Percentiles rank a stretch among this genome's conserved stretches.
Evolutionary conservation across 2,329 filamentous ascomycete species (phyloP).

Genomic region (Bisporella sp.): DNA sequence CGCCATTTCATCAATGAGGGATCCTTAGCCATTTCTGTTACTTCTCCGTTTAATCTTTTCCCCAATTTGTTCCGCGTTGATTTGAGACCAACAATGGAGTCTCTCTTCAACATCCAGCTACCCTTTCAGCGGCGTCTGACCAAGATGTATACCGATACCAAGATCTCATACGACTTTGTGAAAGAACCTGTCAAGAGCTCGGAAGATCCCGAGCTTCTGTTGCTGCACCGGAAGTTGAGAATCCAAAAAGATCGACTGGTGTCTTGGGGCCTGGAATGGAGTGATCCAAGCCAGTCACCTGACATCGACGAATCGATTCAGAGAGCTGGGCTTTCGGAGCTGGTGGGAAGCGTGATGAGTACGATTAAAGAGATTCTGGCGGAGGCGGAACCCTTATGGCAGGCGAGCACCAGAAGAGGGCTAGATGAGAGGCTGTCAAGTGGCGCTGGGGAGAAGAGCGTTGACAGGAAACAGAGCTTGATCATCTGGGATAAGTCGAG

Average conservation of each 20-base stretch:
- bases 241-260: conserved; percentile 69
- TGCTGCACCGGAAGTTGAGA: conserved; percentile 66
- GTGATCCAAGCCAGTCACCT: conserved; percentile 58
- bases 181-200: conserved; percentile 55
- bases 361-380: conserved; percentile 76
- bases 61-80: too few species aligned
- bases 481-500: conserved; percentile 63
- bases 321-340: conserved; percentile 67
- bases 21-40: too few species aligned
- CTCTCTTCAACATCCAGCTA: conserved; percentile 17
- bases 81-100: conserved; percentile 17
- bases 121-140: conserved; percentile 57
- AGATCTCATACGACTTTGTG: conserved; percentile 69
- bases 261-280: conserved; percentile 78
- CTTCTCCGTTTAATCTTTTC: too few species aligned
- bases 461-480: conserved; percentile 47
- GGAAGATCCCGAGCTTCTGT: conserved; percentile 62
- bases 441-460: conserved; percentile 24
- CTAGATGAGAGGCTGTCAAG: conserved; percentile 14
- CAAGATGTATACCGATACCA: conserved; percentile 74
- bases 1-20: too few species aligned
- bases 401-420: conserved; percentile 44
- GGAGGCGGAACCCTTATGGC: conserved; percentile 67
- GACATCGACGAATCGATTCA: conserved; percentile 67
- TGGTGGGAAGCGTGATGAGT: conserved; percentile 70